Evolutionary conservation across 225 moss, liverwort and hornwort genomes (phyloP).

Genomic region (Takakia lepidozioides): DNA sequence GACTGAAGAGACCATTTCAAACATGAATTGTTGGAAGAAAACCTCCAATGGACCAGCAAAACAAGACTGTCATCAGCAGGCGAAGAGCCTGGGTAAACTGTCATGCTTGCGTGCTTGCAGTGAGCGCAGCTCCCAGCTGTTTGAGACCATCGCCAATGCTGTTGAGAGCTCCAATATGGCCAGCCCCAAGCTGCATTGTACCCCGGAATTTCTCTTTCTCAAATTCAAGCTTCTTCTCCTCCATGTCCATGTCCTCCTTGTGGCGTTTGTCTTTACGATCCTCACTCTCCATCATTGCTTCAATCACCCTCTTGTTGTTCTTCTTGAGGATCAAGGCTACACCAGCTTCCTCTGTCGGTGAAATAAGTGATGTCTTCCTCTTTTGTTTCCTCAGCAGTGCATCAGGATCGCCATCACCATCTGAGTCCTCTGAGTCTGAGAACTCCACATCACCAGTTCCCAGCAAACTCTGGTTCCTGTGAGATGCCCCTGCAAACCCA

Average conservation of each 20-base stretch:
- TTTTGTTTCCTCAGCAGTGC: conserved; percentile 40
- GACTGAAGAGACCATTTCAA: no score
- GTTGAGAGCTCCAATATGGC: conserved; percentile 58
- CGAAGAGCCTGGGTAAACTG: no score
- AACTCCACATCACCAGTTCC: conserved; percentile 45
- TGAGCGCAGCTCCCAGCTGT: conserved; percentile 45
- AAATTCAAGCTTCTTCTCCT: conserved; percentile 43
- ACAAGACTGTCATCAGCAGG: no score
- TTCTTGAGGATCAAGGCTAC: conserved; percentile 41
- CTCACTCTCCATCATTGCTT: conserved; percentile 66
- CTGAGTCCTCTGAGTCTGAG: conserved; percentile 40
- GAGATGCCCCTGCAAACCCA: conserved; percentile 31
- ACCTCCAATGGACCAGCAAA: no score
- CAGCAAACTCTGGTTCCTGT: conserved; percentile 39
- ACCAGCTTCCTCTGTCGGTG: conserved; percentile 28
- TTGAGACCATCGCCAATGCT: conserved; percentile 64
- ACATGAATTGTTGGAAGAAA: no score
- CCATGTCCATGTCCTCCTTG: conserved; percentile 56
- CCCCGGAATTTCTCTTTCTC: conserved; percentile 47
- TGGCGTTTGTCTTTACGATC: conserved; percentile 76
- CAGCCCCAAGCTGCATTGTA: conserved; percentile 51
- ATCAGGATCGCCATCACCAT: conserved; percentile 40
- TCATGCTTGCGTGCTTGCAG: conserved; percentile 27
- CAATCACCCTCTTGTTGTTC: conserved; percentile 50
- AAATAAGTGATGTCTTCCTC: conserved; percentile 25